Evolutionary conservation across 768 basidiomycete species (phyloP).

Genomic region (Leccinum pellstonianum): DNA sequence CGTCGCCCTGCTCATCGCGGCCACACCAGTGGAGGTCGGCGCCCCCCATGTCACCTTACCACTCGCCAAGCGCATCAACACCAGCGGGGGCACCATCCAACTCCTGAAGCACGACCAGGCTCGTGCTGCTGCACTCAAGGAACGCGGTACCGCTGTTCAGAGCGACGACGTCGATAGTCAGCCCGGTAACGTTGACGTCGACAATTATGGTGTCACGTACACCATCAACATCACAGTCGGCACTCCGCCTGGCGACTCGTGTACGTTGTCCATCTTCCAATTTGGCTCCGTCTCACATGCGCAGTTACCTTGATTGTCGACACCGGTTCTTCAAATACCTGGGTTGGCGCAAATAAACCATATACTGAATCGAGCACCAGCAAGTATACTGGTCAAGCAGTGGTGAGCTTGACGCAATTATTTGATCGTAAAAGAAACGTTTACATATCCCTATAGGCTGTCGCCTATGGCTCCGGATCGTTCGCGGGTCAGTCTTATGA

Average conservation of each 20-base stretch:
- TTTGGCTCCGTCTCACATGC: not conserved
- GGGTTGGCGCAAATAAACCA: constrained; percentile 53
- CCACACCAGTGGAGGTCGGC: constrained; percentile 43
- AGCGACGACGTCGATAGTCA: constrained; percentile 16
- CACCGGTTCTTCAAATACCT: constrained; percentile 66
- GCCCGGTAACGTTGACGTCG: constrained; percentile 36
- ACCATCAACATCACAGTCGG: constrained; percentile 48
- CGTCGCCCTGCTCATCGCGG: constrained; percentile 45
- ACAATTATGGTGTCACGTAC: constrained; percentile 39
- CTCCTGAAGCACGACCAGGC: constrained; percentile 51
- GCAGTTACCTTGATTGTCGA: constrained; percentile 57
- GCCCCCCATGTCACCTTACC: constrained; percentile 44
- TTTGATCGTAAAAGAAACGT: not conserved
- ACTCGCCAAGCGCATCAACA: constrained; percentile 52
- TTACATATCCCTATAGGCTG: constrained; percentile 35
- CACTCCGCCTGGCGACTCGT: constrained; percentile 47
- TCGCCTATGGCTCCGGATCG: constrained; percentile 59
- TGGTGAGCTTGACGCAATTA: constrained; percentile 38
- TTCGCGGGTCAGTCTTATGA: constrained; percentile 45
- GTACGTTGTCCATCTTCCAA: constrained; percentile 31
- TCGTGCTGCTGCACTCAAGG: constrained; percentile 45
- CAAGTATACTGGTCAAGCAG: constrained; percentile 40
- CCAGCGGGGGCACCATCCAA: constrained; percentile 44
- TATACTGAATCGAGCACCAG: constrained; percentile 54
- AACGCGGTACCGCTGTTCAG: constrained; percentile 32